phyloP scores from a whole-genome alignment of 768 basidiomycete genomes.

The Tricholoma hemisulphureum region DNA sequence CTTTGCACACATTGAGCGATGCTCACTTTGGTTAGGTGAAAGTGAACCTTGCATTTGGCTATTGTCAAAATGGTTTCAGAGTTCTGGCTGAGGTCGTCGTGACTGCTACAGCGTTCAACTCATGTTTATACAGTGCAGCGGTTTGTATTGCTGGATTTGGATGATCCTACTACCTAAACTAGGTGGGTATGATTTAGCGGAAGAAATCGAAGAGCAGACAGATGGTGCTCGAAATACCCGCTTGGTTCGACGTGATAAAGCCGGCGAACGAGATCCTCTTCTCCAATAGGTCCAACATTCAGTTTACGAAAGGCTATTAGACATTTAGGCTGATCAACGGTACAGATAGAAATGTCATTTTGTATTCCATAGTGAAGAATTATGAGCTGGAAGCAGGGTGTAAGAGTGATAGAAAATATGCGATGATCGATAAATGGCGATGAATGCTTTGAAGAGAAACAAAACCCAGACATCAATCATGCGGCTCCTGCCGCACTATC shows the following conservation, averaged over 20 bases:
- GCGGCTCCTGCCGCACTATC: neutral
- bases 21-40: constrained; percentile 25
- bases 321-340: neutral
- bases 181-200: constrained; percentile 45
- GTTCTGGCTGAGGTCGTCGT: constrained; percentile 40
- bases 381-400: neutral
- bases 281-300: too few relatives aligned
- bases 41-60: constrained; percentile 33
- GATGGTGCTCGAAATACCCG: constrained; percentile 33
- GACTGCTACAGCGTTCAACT: neutral
- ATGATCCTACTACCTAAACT: constrained; percentile 41
- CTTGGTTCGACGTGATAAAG: constrained; percentile 27
- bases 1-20: neutral
- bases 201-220: constrained; percentile 43
- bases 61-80: constrained; percentile 42
- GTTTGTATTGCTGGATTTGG: constrained; percentile 41
- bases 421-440: neutral
- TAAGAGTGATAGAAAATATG: neutral
- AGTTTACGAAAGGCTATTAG: too few relatives aligned
- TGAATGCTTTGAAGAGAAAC: neutral
- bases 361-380: neutral
- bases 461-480: neutral
- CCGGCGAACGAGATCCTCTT: constrained; percentile 11
- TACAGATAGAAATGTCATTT: too few relatives aligned
- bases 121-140: constrained; percentile 24